phyloP scores from a whole-genome alignment of 2,329 filamentous ascomycete species.

The Penicillium sp. region DNA sequence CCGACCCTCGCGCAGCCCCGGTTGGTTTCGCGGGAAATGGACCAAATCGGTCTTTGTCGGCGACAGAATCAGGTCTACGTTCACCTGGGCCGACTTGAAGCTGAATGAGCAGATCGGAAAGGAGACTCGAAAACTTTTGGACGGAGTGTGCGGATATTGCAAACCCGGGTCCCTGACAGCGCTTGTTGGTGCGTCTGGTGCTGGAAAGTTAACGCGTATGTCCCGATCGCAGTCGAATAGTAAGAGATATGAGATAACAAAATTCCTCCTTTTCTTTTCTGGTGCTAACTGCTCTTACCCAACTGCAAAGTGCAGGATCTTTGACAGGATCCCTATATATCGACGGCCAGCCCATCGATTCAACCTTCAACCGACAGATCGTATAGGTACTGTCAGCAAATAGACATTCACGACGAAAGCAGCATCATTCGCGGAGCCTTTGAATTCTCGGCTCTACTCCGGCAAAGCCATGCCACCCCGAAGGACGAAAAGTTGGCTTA shows the following conservation, averaged over 20 bases:
- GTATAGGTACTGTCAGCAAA: constrained; percentile 65
- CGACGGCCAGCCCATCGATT: constrained; percentile 59
- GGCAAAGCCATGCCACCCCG: constrained; percentile 55
- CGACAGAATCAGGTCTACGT: constrained; percentile 57
- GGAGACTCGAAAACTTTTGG: constrained; percentile 58
- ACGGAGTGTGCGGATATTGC: constrained; percentile 70
- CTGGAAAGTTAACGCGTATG: constrained; percentile 61
- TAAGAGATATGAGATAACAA: constrained; percentile 41
- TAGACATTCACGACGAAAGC: constrained; percentile 67
- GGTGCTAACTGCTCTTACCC: constrained; percentile 70
- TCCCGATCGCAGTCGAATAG: not conserved
- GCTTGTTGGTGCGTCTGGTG: constrained; percentile 73
- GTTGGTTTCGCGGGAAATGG: constrained; percentile 26
- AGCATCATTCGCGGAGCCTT: constrained; percentile 66
- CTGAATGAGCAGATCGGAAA: constrained; percentile 68
- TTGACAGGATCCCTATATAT: constrained; percentile 65
- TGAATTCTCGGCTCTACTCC: constrained; percentile 64
- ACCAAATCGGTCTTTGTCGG: constrained; percentile 42
- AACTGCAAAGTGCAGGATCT: constrained; percentile 65
- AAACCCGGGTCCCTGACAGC: constrained; percentile 77
- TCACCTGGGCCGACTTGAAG: constrained; percentile 67
- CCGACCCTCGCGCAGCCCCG: constrained; percentile 22
- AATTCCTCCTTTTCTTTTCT: not conserved
- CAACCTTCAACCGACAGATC: constrained; percentile 65
- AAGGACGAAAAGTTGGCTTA: constrained; percentile 62